These are phyloP conservation scores for Backusella westeae DNA, from an alignment of 192 early-diverging fungal genomes.

Conservation along the genomic window DNA sequence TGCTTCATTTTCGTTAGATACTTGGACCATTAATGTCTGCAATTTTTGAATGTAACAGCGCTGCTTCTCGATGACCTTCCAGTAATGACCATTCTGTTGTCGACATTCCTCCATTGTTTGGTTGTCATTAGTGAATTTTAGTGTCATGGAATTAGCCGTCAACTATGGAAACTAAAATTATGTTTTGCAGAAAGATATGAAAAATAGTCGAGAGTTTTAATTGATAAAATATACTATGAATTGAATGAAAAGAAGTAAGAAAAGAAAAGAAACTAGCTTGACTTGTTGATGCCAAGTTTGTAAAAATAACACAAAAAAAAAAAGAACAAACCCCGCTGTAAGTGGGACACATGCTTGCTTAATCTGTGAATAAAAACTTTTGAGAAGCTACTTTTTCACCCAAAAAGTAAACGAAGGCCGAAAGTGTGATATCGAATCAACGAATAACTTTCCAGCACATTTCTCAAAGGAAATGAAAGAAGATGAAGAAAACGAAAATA, in stretches of 20 bases:
- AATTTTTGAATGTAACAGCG: constrained; percentile 81
- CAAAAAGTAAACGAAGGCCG: background rate
- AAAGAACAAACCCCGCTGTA: background rate
- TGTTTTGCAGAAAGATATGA: background rate
- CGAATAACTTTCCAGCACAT: background rate
- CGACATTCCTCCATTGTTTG: background rate
- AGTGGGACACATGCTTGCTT: background rate
- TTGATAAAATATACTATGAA: background rate
- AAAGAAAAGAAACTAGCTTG: background rate
- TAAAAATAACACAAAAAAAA: background rate
- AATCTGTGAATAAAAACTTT: constrained; percentile 1
- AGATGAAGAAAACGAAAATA: background rate
- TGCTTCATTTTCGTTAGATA: constrained; percentile 41
- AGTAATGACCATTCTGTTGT: constrained; percentile 79
- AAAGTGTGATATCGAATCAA: background rate
- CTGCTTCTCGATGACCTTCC: constrained; percentile 91
- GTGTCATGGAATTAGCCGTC: background rate
- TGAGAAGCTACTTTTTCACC: background rate
- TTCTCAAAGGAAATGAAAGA: background rate
- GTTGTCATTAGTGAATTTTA: background rate
- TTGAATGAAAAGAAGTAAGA: background rate
- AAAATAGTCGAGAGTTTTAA: background rate
- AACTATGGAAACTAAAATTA: background rate
- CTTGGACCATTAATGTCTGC: constrained; percentile 56
- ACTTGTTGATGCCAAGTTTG: background rate